These are phyloP conservation scores for Aspergillus sp. DNA, from an alignment of 2,329 filamentous ascomycete genomes.

Conservation along the genomic window DNA sequence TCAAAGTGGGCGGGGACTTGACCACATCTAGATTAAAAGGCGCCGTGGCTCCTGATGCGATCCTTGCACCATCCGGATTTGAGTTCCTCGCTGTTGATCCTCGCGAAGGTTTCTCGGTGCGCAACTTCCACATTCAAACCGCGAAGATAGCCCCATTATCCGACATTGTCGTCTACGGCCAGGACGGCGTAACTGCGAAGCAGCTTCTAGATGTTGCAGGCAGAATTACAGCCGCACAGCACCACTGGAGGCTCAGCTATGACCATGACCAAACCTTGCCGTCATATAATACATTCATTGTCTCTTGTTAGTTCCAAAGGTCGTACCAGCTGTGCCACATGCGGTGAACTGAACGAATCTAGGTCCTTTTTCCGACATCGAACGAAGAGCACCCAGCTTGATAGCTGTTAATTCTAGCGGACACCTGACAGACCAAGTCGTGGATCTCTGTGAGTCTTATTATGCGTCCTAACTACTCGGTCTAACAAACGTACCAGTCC, in stretches of 20 bases:
- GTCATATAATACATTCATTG: conserved; percentile 81
- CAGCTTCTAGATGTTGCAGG: conserved; percentile 65
- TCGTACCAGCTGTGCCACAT: conserved; percentile 3
- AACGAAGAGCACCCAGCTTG: conserved; percentile 66
- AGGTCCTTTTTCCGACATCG: conserved; percentile 68
- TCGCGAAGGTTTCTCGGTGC: conserved; percentile 85
- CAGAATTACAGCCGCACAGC: conserved; percentile 72
- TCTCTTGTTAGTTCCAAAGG: conserved; percentile 49
- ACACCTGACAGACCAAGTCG: conserved; percentile 69
- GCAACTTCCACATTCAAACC: conserved; percentile 95
- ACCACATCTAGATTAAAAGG: conserved; percentile 76
- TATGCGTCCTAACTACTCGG: background rate
- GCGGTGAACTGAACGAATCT: conserved; percentile 34
- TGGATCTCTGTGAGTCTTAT: conserved; percentile 72
- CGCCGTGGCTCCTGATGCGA: conserved; percentile 77
- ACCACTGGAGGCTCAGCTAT: conserved; percentile 68
- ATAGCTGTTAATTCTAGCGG: conserved; percentile 74
- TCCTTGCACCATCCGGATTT: conserved; percentile 59
- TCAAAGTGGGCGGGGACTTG: conserved; percentile 85
- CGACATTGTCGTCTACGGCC: conserved; percentile 89
- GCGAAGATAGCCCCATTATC: conserved; percentile 85
- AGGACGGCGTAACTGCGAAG: conserved; percentile 61
- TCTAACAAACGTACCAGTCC: conserved; percentile 47
- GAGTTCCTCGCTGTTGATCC: conserved; percentile 84
- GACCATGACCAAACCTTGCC: conserved; percentile 57